Conservation (phyloP, 129 eudicot species). For the Tagetes erecta region DNA sequence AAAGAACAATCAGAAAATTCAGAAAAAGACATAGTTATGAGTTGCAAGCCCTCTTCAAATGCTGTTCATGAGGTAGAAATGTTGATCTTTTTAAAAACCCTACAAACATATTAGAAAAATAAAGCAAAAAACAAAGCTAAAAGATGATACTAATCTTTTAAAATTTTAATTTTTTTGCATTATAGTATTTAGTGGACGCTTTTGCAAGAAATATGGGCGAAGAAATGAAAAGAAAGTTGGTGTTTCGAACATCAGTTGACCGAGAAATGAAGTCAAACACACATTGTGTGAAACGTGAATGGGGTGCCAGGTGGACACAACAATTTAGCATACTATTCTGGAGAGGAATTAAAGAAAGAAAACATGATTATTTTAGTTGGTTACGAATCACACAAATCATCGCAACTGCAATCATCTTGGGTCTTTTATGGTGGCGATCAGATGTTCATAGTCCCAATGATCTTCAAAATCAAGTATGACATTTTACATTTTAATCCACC, state of each 20-base stretch:
- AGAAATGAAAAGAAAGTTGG: constrained; percentile 65
- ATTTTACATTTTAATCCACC: too few species aligned
- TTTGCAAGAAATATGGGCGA: constrained; percentile 69
- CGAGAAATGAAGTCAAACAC: constrained; percentile 54
- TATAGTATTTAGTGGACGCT: constrained; percentile 90
- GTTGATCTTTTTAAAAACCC: too few species aligned
- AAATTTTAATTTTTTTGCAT: too few species aligned
- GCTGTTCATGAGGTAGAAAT: constrained; percentile 31
- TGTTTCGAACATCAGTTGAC: constrained; percentile 48
- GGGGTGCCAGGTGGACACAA: constrained; percentile 54
- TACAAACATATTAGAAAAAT: not conserved
- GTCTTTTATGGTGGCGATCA: constrained; percentile 58
- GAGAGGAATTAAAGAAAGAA: constrained; percentile 55
- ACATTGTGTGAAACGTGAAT: constrained; percentile 44
- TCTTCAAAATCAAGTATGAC: constrained; percentile 70
- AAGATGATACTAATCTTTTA: too few species aligned
- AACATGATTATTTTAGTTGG: constrained; percentile 54
- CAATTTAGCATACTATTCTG: constrained; percentile 42
- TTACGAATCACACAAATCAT: constrained; percentile 49
- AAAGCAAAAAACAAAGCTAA: too few species aligned
- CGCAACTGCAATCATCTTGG: constrained; percentile 51
- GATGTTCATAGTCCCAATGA: constrained; percentile 44
- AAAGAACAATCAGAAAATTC: constrained; percentile 26
- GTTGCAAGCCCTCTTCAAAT: constrained; percentile 22
- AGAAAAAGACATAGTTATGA: constrained; percentile 7